Evolutionary conservation across 768 basidiomycete genomes (phyloP), one percentile per base, ranked within the genome.

Genomic region (Glaciozyma antarctica): DNA sequence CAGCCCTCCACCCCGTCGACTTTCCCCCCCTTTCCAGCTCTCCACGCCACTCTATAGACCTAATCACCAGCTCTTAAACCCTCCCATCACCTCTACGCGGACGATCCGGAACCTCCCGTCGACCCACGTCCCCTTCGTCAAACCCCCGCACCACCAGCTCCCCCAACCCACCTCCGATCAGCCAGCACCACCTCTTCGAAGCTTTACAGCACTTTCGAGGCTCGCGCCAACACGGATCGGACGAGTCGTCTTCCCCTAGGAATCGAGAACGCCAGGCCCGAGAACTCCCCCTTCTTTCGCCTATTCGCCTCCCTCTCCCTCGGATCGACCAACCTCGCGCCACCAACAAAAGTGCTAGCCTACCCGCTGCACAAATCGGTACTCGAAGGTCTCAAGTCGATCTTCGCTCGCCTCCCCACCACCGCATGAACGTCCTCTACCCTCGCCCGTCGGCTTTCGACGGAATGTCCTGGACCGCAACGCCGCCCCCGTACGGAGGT

Each of bases 331-430:
- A n/a, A 22, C n/a, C n/a, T 24, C 55, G 53, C 55, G 15, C 34
- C 57, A 16, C 38, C 57, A 41, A 16, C 43, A 58, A 58, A 58
- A 58, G 57, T 58, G 57, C 57, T 58, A 16, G 57, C 57, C 8
- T 7, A 15, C 38, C 57, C 24, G 57, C 57, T 30, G 53, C 53
- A 58, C 57, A 58, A n/a, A 16, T 9, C 57, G 57, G 57, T 44
- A 43, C 43, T 17, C 43, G 57, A 58, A 58, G 43, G 41, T 58
- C 57, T 17, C 43, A 9, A 26, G 4, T 13, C 24, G 57, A 58
- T 45, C 43, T 58, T 58, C 57, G 41, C 26, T 1, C 21, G 24
- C 38, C 57, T 43, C 41, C 28, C 43, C 26, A n/a, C 26, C 43
- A 22, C 15, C 43, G 57, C 57, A 58, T 58, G 57, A 58, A 44